Percentiles rank a stretch among this genome's conserved stretches.
These are phyloP conservation scores for Sanghuangporus weigelae DNA, from an alignment of 1,284 basidiomycete genomes.

Conservation along the genomic window DNA sequence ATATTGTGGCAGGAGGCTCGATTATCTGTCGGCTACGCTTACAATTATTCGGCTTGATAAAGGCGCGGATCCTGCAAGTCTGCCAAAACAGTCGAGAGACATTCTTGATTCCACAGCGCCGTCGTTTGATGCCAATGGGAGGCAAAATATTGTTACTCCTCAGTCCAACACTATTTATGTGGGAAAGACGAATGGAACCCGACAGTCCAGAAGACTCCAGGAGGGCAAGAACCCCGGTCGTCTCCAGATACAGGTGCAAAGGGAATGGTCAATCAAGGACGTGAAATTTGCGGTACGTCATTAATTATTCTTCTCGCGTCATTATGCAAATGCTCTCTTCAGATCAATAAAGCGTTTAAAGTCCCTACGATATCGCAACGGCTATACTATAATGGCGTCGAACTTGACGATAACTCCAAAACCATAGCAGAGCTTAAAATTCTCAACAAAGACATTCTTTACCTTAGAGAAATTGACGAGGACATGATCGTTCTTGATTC, in stretches of 20 bases:
- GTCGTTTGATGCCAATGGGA: background rate
- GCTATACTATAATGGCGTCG: conserved; percentile 54
- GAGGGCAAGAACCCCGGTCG: conserved; percentile 45
- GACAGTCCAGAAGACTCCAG: conserved; percentile 65
- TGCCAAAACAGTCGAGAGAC: background rate
- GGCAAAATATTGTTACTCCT: background rate
- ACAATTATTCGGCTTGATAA: conserved; percentile 10
- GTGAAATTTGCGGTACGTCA: conserved; percentile 63
- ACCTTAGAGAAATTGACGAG: conserved; percentile 59
- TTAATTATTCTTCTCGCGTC: background rate
- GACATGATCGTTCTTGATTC: conserved; percentile 48
- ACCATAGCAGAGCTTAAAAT: conserved; percentile 60
- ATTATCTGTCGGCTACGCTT: conserved; percentile 21
- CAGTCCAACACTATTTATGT: background rate
- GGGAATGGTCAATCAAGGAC: conserved; percentile 66
- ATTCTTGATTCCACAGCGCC: background rate
- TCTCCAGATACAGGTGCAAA: conserved; percentile 50
- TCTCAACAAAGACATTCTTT: conserved; percentile 57
- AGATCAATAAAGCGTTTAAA: conserved; percentile 54
- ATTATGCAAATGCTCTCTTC: conserved; percentile 21
- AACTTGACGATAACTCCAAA: conserved; percentile 58
- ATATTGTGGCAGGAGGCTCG: conserved; percentile 24
- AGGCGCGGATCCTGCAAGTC: background rate
- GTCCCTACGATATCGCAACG: conserved; percentile 73
- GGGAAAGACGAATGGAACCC: conserved; percentile 22